Evolutionary conservation across 2,329 filamentous ascomycete genomes (phyloP).

Genomic region (Lachnellula subtilissima): DNA sequence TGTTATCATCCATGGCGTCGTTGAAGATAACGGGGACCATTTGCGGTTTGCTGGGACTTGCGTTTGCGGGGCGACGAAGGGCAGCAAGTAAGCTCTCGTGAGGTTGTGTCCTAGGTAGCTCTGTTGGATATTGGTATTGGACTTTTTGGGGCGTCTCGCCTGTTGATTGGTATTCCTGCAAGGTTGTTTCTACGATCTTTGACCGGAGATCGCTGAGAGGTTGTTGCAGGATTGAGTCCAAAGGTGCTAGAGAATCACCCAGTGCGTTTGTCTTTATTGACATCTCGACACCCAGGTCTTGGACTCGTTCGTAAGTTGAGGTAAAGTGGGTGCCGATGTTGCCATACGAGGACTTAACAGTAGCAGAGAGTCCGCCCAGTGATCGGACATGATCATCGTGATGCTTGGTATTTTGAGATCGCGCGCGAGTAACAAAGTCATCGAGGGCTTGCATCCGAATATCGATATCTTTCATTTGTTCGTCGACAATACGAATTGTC

Average conservation of each 20-base stretch:
- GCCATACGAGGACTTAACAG: slow-evolving; percentile 68
- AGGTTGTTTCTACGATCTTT: slow-evolving; percentile 56
- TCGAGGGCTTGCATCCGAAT: slow-evolving; percentile 87
- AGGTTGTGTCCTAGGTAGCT: slow-evolving; percentile 69
- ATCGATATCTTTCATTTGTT: slow-evolving; percentile 81
- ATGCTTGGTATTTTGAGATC: slow-evolving; percentile 73
- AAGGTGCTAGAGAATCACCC: slow-evolving; percentile 54
- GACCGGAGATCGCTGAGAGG: slow-evolving; percentile 68
- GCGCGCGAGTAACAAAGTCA: slow-evolving; percentile 80
- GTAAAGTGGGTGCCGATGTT: slow-evolving; percentile 67
- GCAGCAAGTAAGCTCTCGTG: slow-evolving; percentile 53
- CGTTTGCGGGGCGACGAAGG: slow-evolving; percentile 34
- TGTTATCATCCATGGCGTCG: slow-evolving; percentile 17
- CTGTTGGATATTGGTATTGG: slow-evolving; percentile 74
- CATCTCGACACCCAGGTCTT: slow-evolving; percentile 65
- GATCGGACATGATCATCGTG: slow-evolving; percentile 65
- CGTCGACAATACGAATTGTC: slow-evolving; percentile 83
- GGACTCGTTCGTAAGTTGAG: slow-evolving; percentile 62
- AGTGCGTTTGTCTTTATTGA: slow-evolving; percentile 54
- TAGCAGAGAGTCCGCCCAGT: slow-evolving; percentile 59
- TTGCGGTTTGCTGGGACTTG: slow-evolving; percentile 32
- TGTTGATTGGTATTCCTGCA: slow-evolving; percentile 80
- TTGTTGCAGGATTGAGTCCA: slow-evolving; percentile 58
- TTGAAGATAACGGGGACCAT: slow-evolving; percentile 31
- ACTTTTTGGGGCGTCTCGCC: slow-evolving; percentile 80